Percentiles rank a stretch among this genome's conserved stretches.
Conservation (phyloP, 208 protist genomes). For the Trypanosoma lewisi region DNA sequence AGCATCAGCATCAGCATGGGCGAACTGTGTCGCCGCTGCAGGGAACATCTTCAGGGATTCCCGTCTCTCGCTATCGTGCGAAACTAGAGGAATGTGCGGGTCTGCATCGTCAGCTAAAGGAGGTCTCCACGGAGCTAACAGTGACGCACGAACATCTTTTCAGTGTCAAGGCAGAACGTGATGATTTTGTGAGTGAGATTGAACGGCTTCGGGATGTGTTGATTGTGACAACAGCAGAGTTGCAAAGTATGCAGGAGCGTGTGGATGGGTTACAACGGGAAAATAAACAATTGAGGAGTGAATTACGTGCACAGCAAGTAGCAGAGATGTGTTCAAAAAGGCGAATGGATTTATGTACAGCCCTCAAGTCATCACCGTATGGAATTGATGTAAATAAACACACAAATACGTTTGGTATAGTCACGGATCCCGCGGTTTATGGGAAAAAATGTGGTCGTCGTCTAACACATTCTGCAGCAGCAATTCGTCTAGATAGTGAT, state of each 20-base stretch:
- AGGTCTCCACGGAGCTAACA: conserved; percentile 9
- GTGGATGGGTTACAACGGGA: conserved; percentile 29
- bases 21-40: not conserved
- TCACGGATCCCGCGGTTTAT: not conserved
- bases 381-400: not conserved
- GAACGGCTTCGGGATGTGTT: conserved; percentile 29
- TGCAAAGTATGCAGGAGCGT: conserved; percentile 19
- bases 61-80: conserved; percentile 19
- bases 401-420: not conserved
- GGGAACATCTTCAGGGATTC: conserved; percentile 8
- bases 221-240: conserved; percentile 25
- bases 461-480: not conserved
- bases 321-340: not conserved
- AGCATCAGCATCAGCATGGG: not conserved
- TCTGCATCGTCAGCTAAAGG: conserved; percentile 25
- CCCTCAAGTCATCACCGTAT: not conserved
- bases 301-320: conserved; percentile 7
- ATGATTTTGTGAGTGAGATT: conserved; percentile 17
- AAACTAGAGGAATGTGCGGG: conserved; percentile 38
- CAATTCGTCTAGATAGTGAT: not conserved
- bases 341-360: not conserved
- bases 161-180: conserved; percentile 9
- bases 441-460: not conserved
- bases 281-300: conserved; percentile 22
- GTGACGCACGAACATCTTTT: conserved; percentile 18